Evolutionary conservation across 2,329 filamentous ascomycete genomes (phyloP).

Genomic region (Ophiostoma sp.): DNA sequence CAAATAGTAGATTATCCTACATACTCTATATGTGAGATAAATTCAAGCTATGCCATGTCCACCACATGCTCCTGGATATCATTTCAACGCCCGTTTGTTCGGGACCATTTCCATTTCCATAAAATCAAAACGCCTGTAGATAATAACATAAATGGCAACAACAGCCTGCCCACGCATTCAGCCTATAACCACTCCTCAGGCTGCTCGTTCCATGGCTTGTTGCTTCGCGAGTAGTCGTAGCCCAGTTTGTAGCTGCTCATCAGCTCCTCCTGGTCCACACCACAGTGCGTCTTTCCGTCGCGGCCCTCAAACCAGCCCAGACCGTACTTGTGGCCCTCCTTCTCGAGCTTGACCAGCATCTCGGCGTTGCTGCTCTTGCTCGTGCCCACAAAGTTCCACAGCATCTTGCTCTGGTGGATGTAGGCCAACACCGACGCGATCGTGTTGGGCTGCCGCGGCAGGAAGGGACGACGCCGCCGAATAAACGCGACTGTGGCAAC

Average conservation of each 20-base stretch:
- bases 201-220: constrained; percentile 51
- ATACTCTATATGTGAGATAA: not conserved
- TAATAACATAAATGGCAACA: not conserved
- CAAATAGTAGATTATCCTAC: not conserved
- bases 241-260: constrained; percentile 66
- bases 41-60: not conserved
- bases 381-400: constrained; percentile 72
- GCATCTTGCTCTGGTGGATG: constrained; percentile 78
- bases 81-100: not conserved
- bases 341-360: constrained; percentile 63
- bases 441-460: constrained; percentile 76
- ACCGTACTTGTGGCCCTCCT: constrained; percentile 57
- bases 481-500: constrained; percentile 62
- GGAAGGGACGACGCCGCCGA: constrained; percentile 66
- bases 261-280: constrained; percentile 75
- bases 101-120: not conserved
- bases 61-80: constrained; percentile 7
- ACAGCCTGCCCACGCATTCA: not conserved
- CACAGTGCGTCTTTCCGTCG: constrained; percentile 72
- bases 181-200: constrained; percentile 41
- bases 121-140: not conserved
- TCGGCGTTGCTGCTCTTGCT: constrained; percentile 60
- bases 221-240: constrained; percentile 49
- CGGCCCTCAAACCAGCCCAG: constrained; percentile 75
- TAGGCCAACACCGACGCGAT: constrained; percentile 75